Percentiles rank a stretch among this genome's conserved stretches.
Conservation (phyloP, 2,329 filamentous ascomycete genomes). For the Fusarium tricinctum region DNA sequence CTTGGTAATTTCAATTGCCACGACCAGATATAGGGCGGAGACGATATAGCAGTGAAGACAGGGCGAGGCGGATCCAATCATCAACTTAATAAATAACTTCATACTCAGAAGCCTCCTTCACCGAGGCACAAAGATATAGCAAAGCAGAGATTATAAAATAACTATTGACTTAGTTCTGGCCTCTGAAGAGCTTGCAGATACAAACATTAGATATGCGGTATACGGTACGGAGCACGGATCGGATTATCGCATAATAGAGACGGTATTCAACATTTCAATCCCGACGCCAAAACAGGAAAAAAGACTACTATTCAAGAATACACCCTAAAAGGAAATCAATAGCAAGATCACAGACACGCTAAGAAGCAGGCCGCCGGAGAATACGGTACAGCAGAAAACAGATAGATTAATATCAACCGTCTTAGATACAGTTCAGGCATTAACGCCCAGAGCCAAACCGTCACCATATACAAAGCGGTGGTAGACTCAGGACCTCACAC, state of each 20-base stretch:
- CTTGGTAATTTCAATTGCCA: background rate
- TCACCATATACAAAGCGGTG: background rate
- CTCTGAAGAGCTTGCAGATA: background rate
- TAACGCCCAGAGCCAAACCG: background rate
- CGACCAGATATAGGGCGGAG: background rate
- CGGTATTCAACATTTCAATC: background rate
- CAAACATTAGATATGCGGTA: too few species aligned
- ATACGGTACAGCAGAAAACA: background rate
- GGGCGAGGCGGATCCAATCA: background rate
- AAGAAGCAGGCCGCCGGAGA: background rate
- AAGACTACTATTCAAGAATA: conserved; percentile 1
- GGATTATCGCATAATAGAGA: too few species aligned
- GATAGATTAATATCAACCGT: background rate
- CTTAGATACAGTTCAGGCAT: background rate
- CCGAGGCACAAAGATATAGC: background rate
- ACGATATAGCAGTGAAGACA: background rate
- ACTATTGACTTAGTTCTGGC: background rate
- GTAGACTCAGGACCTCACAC: too few species aligned
- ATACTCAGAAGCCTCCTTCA: background rate
- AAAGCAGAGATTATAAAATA: background rate
- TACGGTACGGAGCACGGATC: background rate
- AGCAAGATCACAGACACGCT: background rate
- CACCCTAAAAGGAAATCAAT: conserved; percentile 3
- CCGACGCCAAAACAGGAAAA: background rate
- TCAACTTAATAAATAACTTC: background rate